Conservation (phyloP, 768 basidiomycete genomes). For the Glaciozyma antarctica region DNA sequence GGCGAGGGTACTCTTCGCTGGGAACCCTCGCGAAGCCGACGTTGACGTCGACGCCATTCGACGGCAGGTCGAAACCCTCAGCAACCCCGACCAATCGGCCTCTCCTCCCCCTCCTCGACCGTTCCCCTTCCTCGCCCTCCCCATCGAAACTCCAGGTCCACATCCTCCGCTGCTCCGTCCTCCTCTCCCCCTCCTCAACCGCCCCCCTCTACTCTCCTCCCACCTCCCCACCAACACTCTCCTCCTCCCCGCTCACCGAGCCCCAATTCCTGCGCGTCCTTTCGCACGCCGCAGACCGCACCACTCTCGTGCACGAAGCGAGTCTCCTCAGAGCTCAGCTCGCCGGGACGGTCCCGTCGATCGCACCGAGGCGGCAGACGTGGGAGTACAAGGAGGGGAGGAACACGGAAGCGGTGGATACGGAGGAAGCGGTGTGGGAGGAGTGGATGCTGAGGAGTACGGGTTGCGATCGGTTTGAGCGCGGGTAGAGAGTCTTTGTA, state of each 20-base stretch:
- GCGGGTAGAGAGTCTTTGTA: not conserved
- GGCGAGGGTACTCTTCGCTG: slow-evolving; percentile 17
- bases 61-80: not conserved
- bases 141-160: slow-evolving; percentile 28
- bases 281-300: slow-evolving; percentile 7
- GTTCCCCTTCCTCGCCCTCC: slow-evolving; percentile 27
- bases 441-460: slow-evolving; percentile 10
- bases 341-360: not conserved
- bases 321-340: not conserved
- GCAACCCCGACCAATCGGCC: not conserved
- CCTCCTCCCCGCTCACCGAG: slow-evolving; percentile 4
- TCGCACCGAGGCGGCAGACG: not conserved
- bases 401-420: not conserved
- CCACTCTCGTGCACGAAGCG: not conserved
- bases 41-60: not conserved
- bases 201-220: slow-evolving; percentile 10
- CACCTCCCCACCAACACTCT: accelerated
- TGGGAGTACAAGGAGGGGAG: not conserved
- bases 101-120: not conserved
- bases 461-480: slow-evolving; percentile 14
- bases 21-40: not conserved
- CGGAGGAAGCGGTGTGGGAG: slow-evolving; percentile 13
- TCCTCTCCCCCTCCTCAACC: slow-evolving; percentile 8
- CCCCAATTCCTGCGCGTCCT: slow-evolving; percentile 20
- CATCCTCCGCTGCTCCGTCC: slow-evolving; percentile 18